Base-by-base conservation (phyloP, 768 basidiomycete species). In the Tephrocybe rancida region DNA sequence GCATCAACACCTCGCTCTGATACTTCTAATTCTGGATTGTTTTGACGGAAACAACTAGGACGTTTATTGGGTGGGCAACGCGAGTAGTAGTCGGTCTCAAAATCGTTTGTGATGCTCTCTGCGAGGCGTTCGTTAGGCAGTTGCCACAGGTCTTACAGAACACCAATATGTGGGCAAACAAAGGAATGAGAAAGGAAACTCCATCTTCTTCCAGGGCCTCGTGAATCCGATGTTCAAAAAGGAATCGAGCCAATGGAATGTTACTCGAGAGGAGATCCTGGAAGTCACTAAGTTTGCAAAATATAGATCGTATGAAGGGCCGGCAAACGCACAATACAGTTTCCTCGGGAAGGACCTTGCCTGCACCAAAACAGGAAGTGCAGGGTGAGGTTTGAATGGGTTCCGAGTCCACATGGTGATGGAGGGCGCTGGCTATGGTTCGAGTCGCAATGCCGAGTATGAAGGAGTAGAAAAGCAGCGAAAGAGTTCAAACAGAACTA, bases 121-220 rank as follows among this genome's bases (percentile, higher is more conserved):
- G 79, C 73, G 9, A 68, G 73, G 2, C 64, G 60, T 1, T 56
- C 19, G 4, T 60, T 54, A n/a, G 76, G 76, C 5, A 82, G 67
- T 46, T 70, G 61, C 77, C 78, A 82, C 11, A 83, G 59, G 56
- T 83, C 81, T 82, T 42, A 10, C 14, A 14, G n/a, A n/a, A n/a
- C n/a, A n/a, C n/a, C n/a, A n/a, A n/a, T n/a, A n/a, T n/a, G n/a
- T n/a, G n/a, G n/a, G n/a, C 14, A 21, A 14, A n/a, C 26, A 24
- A 24, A 29, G 22, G n/a, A 26, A 16, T 22, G 18, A 18, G 8
- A 29, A 8, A 22, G 32, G 52, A 53, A 63, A 6, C 47, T 77
- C 81, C 81, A 50, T 80, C 73, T 59, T 74, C 72, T 61, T 80
- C 66, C n/a, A 82, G 55, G 81, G 81, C 32, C 81, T 65, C 8